Percentiles rank a stretch among this genome's conserved stretches.
These are phyloP conservation scores for Beauveria bassiana DNA, from an alignment of 2,329 filamentous ascomycete species.

Conservation along the genomic window DNA sequence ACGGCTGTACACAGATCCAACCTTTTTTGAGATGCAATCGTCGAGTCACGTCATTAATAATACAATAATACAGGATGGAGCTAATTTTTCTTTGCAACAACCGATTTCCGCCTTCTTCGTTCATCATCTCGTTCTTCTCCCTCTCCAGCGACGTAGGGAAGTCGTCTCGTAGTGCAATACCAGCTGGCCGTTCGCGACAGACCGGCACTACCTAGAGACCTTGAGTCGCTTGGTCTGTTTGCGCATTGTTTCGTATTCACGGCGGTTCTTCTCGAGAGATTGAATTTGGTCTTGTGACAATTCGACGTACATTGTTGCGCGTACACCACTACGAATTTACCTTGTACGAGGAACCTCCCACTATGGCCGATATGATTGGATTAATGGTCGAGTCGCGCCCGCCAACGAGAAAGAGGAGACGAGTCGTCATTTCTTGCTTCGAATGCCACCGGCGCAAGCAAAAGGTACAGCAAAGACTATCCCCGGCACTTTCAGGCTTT, in stretches of 20 bases:
- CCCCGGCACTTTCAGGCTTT: background rate
- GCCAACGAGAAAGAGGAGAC: conserved; percentile 47
- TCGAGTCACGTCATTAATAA: conserved; percentile 2
- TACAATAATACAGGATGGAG: background rate
- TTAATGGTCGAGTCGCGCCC: conserved; percentile 15
- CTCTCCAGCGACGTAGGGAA: background rate
- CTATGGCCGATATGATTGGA: conserved; percentile 16
- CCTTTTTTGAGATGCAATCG: conserved; percentile 1
- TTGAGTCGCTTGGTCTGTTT: background rate
- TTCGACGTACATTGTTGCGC: no score
- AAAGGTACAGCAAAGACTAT: conserved; percentile 32
- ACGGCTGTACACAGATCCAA: conserved; percentile 2
- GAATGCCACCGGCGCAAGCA: conserved; percentile 59
- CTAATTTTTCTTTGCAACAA: background rate
- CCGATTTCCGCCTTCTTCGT: background rate
- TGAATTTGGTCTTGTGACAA: background rate
- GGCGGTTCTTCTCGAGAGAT: background rate
- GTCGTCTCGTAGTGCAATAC: background rate
- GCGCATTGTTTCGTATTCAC: background rate
- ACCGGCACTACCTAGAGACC: background rate
- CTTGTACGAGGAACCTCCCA: no score
- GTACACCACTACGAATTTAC: background rate
- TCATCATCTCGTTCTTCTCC: background rate
- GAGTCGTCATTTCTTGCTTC: conserved; percentile 55
- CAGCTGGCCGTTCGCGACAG: background rate